Percentiles rank a stretch among this genome's conserved stretches.
Evolutionary conservation across 495 filamentous ascomycete genomes (phyloP).

Genomic region (Thermothielavioides terrestris): DNA sequence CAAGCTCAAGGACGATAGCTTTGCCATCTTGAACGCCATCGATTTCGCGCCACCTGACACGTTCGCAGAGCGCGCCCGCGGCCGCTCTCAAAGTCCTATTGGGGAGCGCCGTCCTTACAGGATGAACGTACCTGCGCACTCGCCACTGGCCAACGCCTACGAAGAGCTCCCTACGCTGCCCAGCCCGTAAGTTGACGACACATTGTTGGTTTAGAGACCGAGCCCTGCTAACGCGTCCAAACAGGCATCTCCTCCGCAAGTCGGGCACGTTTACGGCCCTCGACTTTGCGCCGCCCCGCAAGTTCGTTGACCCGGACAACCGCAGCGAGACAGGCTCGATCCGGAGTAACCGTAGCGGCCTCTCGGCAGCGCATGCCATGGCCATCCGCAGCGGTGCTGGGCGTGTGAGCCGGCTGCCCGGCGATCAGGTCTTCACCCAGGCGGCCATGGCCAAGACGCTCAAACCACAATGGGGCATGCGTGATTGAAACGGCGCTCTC

Average conservation of each 20-base stretch:
- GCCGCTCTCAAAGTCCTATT: constrained; percentile 71
- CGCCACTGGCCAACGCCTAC: constrained; percentile 70
- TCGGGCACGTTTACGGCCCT: constrained; percentile 82
- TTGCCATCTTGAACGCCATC: constrained; percentile 54
- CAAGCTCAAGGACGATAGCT: constrained; percentile 75
- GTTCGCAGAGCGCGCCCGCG: constrained; percentile 57
- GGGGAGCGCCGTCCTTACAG: constrained; percentile 70
- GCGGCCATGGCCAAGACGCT: constrained; percentile 60
- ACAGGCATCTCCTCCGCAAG: constrained; percentile 75
- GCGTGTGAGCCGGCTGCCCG: constrained; percentile 76
- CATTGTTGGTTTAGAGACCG: background rate
- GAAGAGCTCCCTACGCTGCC: constrained; percentile 81
- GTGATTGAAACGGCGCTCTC: constrained; percentile 20
- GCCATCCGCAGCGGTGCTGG: constrained; percentile 86
- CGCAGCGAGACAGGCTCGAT: constrained; percentile 84
- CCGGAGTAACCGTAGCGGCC: constrained; percentile 71
- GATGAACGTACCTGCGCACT: constrained; percentile 58
- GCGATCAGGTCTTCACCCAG: constrained; percentile 72
- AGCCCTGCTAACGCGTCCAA: constrained; percentile 8
- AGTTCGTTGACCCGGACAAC: constrained; percentile 62
- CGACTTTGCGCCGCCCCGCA: constrained; percentile 90
- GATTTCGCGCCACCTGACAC: constrained; percentile 81
- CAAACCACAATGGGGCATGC: constrained; percentile 73
- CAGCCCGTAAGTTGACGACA: constrained; percentile 68
- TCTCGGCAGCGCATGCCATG: constrained; percentile 59